Evolutionary conservation across 768 basidiomycete genomes (phyloP).

Genomic region (Roridomyces roridus): DNA sequence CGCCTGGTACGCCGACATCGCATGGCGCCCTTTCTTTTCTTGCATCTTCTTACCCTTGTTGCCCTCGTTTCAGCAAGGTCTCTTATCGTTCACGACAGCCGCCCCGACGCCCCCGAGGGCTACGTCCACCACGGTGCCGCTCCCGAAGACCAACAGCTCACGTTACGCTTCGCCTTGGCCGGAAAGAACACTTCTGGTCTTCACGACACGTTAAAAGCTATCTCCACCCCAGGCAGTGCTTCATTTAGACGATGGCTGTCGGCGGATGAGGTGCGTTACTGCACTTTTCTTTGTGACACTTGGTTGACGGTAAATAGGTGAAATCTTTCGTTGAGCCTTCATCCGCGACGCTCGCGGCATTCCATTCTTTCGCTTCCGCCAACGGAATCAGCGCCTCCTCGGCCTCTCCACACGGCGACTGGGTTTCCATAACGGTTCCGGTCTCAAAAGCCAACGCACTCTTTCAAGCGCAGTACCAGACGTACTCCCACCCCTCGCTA

Average conservation of each 20-base stretch:
- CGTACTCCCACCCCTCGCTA: slow-evolving; percentile 20
- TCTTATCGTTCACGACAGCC: slow-evolving; percentile 21
- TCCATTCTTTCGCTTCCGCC: slow-evolving; percentile 21
- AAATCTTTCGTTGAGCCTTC: no score
- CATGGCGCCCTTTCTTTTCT: no score
- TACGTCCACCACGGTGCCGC: slow-evolving; percentile 26
- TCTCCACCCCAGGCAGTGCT: slow-evolving; percentile 33
- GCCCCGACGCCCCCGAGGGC: slow-evolving; percentile 22
- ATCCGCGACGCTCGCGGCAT: slow-evolving; percentile 20
- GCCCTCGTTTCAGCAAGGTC: neutral
- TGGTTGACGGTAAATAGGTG: slow-evolving; percentile 12
- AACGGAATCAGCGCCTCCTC: slow-evolving; percentile 21
- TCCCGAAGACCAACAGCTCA: slow-evolving; percentile 21
- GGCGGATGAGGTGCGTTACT: slow-evolving; percentile 32
- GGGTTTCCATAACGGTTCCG: slow-evolving; percentile 24
- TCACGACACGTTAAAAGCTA: slow-evolving; percentile 32
- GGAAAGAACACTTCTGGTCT: slow-evolving; percentile 34
- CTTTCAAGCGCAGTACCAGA: slow-evolving; percentile 22
- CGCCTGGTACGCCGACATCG: no score
- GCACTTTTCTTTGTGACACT: neutral
- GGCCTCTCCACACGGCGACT: slow-evolving; percentile 8
- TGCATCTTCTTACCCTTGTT: no score
- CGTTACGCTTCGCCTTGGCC: slow-evolving; percentile 37
- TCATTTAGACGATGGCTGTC: slow-evolving; percentile 34
- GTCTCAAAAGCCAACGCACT: slow-evolving; percentile 28